Evolutionary conservation across 2,329 filamentous ascomycete species (phyloP).

Genomic region (Tympanopsis confertula): DNA sequence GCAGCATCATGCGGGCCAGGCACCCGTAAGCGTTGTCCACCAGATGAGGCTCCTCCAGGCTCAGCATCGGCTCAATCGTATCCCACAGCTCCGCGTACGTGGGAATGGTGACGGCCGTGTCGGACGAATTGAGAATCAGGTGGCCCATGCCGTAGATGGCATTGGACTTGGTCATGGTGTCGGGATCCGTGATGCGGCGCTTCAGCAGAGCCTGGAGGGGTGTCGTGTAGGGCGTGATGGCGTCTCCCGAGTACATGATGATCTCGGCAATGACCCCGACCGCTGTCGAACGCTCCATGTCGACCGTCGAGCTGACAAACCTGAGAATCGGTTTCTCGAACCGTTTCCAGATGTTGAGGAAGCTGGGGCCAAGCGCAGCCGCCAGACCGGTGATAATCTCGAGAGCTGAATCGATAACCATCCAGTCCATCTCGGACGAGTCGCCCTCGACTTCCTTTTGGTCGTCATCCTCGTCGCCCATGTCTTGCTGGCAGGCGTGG

Average conservation of each 20-base stretch:
- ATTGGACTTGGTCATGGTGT: constrained; percentile 87
- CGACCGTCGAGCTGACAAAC: constrained; percentile 75
- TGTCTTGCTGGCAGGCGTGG: constrained; percentile 85
- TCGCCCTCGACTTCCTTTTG: constrained; percentile 57
- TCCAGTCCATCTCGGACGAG: constrained; percentile 93
- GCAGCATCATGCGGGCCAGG: constrained; percentile 81
- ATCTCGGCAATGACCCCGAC: constrained; percentile 89
- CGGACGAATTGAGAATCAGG: constrained; percentile 69
- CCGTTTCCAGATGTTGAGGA: constrained; percentile 84
- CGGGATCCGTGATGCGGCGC: constrained; percentile 79
- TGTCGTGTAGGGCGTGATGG: constrained; percentile 69
- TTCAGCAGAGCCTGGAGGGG: constrained; percentile 69
- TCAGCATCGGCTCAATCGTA: constrained; percentile 77
- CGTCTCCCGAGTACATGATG: constrained; percentile 69
- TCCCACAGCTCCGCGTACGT: constrained; percentile 63
- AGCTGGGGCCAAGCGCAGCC: constrained; percentile 67
- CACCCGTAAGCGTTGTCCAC: constrained; percentile 91
- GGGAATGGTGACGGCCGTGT: constrained; percentile 61
- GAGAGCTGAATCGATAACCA: constrained; percentile 85
- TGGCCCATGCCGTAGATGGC: constrained; percentile 84
- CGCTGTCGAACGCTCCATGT: constrained; percentile 77
- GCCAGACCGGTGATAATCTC: constrained; percentile 81
- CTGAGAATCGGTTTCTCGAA: constrained; percentile 87
- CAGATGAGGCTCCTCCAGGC: constrained; percentile 66
- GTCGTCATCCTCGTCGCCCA: constrained; percentile 57